A percentile compares a stretch with the other conserved stretches of the same genome.
Evolutionary conservation across 108 stramenopile genomes (phyloP).

Genomic region (Epipyxis sp.): DNA sequence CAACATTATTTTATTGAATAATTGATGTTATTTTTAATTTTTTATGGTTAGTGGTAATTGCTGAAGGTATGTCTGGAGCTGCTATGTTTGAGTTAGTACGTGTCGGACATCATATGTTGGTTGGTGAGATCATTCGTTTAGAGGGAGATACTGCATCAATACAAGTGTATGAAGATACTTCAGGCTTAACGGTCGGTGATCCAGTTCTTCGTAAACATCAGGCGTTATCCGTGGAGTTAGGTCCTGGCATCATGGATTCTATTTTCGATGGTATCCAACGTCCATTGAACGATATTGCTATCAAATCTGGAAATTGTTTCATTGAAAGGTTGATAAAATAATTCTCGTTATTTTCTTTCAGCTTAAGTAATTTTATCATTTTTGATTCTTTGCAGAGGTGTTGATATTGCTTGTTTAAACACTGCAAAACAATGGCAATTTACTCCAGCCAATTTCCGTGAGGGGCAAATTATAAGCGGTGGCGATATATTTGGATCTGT

Average conservation of each 20-base stretch:
- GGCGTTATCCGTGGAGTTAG: conserved; percentile 93
- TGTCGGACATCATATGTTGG: conserved; percentile 96
- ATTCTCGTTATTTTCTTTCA: too few species aligned
- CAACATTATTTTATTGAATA: neutral
- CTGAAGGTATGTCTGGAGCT: conserved; percentile 95
- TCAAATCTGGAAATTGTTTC: neutral
- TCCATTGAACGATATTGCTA: conserved; percentile 82
- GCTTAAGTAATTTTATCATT: conserved; percentile 90
- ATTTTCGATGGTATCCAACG: conserved; percentile 99
- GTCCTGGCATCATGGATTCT: conserved; percentile 98
- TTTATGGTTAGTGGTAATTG: conserved; percentile 79
- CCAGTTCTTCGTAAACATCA: conserved; percentile 87
- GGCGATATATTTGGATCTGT: conserved; percentile 88
- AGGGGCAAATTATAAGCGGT: conserved; percentile 79
- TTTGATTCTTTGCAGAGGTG: conserved; percentile 89
- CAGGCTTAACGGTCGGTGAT: conserved; percentile 95
- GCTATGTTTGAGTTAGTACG: conserved; percentile 97
- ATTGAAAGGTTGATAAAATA: too few species aligned
- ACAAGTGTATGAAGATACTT: conserved; percentile 54
- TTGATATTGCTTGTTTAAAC: conserved; percentile 87
- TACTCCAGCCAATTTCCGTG: conserved; percentile 77
- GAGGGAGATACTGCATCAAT: conserved; percentile 98
- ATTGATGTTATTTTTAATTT: neutral
- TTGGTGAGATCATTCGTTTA: conserved; percentile 99
- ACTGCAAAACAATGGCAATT: conserved; percentile 85